phyloP scores from a whole-genome alignment of 192 early-diverging fungal species.

The Coemansia sp. region DNA sequence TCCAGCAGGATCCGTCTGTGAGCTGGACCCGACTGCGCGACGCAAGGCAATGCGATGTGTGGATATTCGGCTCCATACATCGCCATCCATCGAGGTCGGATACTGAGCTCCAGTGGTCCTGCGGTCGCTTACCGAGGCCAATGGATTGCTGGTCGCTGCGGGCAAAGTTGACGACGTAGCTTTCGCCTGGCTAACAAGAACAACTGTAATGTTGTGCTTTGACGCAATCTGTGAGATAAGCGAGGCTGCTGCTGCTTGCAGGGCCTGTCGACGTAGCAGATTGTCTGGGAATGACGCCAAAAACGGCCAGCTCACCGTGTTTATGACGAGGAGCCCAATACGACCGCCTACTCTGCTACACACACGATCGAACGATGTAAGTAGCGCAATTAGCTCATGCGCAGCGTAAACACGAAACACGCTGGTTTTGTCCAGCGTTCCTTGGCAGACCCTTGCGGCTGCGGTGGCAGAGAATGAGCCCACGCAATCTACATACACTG shows the following conservation, averaged over 20 bases:
- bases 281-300: constrained; percentile 31
- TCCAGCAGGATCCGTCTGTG: not conserved
- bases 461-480: constrained; percentile 23
- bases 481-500: constrained; percentile 26
- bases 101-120: not conserved
- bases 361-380: constrained; percentile 20
- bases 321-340: constrained; percentile 26
- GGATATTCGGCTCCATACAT: constrained; percentile 27
- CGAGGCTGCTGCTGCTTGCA: constrained; percentile 27
- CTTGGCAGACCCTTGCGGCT: constrained; percentile 5
- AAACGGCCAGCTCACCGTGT: constrained; percentile 44
- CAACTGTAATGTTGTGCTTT: constrained; percentile 18
- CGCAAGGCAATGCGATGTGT: constrained; percentile 6
- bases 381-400: constrained; percentile 32
- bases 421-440: constrained; percentile 13
- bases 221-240: constrained; percentile 21
- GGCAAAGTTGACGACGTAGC: not conserved
- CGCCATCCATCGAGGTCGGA: constrained; percentile 25
- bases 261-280: constrained; percentile 19
- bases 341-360: not conserved
- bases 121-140: not conserved
- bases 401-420: constrained; percentile 33
- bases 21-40: not conserved
- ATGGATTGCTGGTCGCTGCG: not conserved
- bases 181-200: constrained; percentile 40